Conservation (phyloP, 495 filamentous ascomycete species). For the Podospora tetraspora region DNA sequence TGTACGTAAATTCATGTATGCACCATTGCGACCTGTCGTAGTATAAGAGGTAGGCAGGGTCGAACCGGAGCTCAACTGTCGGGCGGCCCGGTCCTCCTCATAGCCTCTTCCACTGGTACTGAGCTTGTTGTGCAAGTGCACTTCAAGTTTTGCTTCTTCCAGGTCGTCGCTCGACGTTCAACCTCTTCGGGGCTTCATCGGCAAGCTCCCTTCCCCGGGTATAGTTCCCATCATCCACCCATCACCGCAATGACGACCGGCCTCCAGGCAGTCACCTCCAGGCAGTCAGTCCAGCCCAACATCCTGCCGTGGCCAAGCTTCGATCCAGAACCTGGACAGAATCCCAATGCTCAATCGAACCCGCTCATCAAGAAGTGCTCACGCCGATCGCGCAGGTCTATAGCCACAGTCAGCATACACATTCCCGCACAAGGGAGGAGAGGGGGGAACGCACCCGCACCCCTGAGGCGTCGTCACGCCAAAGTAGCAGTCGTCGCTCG, state of each 20-base stretch:
- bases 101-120: neutral
- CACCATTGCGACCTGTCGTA: neutral
- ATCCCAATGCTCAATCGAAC: neutral
- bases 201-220: neutral
- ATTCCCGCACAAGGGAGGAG: too few species aligned
- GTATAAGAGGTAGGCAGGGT: neutral
- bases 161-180: neutral
- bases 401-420: neutral
- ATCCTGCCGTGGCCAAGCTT: neutral
- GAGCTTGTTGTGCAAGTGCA: neutral
- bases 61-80: neutral
- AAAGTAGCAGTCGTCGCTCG: constrained; percentile 43
- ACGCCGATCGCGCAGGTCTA: constrained; percentile 4
- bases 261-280: neutral
- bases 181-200: neutral
- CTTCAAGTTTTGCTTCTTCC: neutral
- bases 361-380: neutral
- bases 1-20: neutral
- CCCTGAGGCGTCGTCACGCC: constrained; percentile 44
- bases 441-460: constrained; percentile 39
- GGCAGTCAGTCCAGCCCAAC: neutral
- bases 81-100: neutral
- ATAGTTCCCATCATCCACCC: neutral
- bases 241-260: too few species aligned
- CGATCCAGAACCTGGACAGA: neutral